phyloP scores from a whole-genome alignment of 2,329 filamentous ascomycete species.

The Aspergillus luchuensis region DNA sequence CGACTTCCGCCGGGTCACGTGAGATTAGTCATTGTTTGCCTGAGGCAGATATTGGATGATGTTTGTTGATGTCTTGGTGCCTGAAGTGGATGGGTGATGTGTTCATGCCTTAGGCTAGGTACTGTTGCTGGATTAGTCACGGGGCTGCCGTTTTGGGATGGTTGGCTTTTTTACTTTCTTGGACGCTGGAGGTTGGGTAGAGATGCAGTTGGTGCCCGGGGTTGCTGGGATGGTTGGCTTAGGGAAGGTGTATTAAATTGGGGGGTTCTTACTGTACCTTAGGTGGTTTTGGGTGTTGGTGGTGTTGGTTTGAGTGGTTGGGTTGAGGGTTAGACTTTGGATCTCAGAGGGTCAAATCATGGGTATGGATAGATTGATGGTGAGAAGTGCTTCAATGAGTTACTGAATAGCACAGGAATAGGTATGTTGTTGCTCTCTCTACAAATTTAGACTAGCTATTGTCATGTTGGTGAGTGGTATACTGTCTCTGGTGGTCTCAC shows the following conservation, averaged over 20 bases:
- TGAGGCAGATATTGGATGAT: not conserved
- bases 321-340: not conserved
- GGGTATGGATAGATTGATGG: not conserved
- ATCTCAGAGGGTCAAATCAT: not conserved
- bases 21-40: constrained; percentile 10
- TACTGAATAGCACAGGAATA: too few species aligned
- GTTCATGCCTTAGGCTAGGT: not conserved
- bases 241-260: not conserved
- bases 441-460: too few species aligned
- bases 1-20: constrained; percentile 30
- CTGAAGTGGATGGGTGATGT: not conserved
- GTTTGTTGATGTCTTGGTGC: not conserved
- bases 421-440: not conserved
- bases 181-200: not conserved
- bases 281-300: not conserved
- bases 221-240: not conserved
- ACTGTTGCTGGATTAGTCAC: not conserved
- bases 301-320: not conserved
- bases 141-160: not conserved
- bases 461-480: too few species aligned
- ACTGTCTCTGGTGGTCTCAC: too few species aligned
- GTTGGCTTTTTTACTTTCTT: not conserved
- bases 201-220: not conserved
- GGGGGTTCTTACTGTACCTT: not conserved
- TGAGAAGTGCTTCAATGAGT: not conserved